Evolutionary conservation across 176 grass and related monocot genomes (phyloP), one percentile per base, ranked within the genome.

Genomic region (Microstegium vimineum): DNA sequence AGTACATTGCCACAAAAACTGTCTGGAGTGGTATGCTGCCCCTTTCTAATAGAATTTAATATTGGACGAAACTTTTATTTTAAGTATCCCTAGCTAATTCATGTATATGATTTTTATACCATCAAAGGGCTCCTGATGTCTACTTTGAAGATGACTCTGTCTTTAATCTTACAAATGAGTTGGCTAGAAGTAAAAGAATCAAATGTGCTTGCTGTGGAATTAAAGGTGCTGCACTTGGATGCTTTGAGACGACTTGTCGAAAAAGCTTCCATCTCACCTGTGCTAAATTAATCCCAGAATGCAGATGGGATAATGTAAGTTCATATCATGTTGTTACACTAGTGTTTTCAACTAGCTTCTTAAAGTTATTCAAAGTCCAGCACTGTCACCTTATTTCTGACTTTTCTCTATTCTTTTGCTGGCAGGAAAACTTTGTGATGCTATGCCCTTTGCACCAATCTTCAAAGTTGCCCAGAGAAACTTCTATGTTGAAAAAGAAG

Each of bases 351-450:
- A 65, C 47, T 51, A 70, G 4, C 46, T 79, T n/a, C 5, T 86
- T 46, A 2, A 61, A 5, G 27, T 10, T 79, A 62, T 28, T n/a
- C 18, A 57, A 75, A 40, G 31, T 79, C 15, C 20, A 52, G 49
- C 62, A 80, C 51, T 70, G 33, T 18, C 26, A 75, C 18, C 38
- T 83, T 27, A 79, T 51, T 83, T 43, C 37, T 63, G 30, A 59
- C 56, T 47, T 5, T 62, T 41, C 27, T 68, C 72, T 66, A 74
- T 32, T 30, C 27, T 49, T 71, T 47, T 31, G 42, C 16, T 88
- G 57, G 15, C 84, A 98, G 95, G 88, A 94, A 84, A 98, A 98
- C 46, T 98, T 98, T 93, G 92, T 98, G 74, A 93, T 98, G 95
- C 66, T 98, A 23, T 98, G 95, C 75, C 92, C 92, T 74, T 83